A percentile compares a stretch with the other conserved stretches of the same genome.
phyloP scores from a whole-genome alignment of 2,329 filamentous ascomycete genomes.

The Cyphellophora europaea region DNA sequence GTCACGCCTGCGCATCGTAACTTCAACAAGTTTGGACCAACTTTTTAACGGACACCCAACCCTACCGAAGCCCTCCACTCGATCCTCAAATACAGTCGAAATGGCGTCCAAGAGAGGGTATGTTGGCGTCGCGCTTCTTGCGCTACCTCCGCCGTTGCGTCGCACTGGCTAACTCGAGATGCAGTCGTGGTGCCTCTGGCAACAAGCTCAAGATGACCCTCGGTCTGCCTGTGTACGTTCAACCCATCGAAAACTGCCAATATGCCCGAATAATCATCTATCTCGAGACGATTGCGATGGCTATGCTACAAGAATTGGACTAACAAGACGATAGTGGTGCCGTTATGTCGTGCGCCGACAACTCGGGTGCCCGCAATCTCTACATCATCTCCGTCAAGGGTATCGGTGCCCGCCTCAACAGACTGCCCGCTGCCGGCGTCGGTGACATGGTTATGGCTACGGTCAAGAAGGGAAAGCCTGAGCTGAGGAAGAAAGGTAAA shows the following conservation, averaged over 20 bases:
- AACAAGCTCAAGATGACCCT: slow-evolving; percentile 99
- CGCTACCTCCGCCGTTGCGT: background rate
- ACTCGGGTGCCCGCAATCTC: slow-evolving; percentile 95
- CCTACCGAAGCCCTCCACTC: too few relatives aligned
- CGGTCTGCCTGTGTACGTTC: slow-evolving; percentile 97
- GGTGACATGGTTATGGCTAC: slow-evolving; percentile 99
- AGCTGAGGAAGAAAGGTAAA: slow-evolving; percentile 86
- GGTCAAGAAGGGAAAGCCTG: slow-evolving; percentile 99
- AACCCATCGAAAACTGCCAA: slow-evolving; percentile 8
- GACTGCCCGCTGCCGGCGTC: slow-evolving; percentile 92
- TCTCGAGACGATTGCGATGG: too few relatives aligned
- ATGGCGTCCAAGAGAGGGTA: slow-evolving; percentile 18
- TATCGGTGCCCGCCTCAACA: slow-evolving; percentile 94
- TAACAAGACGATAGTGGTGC: slow-evolving; percentile 59
- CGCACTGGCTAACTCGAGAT: too few relatives aligned
- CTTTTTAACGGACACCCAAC: too few relatives aligned
- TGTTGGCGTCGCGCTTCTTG: slow-evolving; percentile 3
- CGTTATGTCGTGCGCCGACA: slow-evolving; percentile 99
- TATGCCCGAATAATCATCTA: too few relatives aligned
- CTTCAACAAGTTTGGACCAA: too few relatives aligned
- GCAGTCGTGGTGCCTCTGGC: slow-evolving; percentile 74
- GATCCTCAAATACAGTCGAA: too few relatives aligned
- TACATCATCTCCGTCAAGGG: slow-evolving; percentile 99
- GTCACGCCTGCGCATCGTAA: too few relatives aligned
- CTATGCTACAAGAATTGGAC: too few relatives aligned